Evolutionary conservation across 2,329 filamentous ascomycete species (phyloP), one percentile per base, ranked within the genome.

Genomic region (Exutisphaerella laricina): DNA sequence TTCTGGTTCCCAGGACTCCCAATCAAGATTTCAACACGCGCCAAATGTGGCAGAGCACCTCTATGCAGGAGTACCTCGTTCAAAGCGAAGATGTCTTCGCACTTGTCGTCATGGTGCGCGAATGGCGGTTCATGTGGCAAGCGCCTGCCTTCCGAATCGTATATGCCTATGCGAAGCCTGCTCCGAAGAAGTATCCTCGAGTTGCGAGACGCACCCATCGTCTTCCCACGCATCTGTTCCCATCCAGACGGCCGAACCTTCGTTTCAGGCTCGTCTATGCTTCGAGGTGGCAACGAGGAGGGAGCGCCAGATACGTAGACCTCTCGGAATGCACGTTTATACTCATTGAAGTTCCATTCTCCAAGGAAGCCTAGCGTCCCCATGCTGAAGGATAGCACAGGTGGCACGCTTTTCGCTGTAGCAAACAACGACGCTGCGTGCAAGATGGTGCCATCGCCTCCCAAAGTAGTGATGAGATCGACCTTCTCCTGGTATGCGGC

Each of bases 11-110:
- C 54, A 7, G 57, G 58, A 1, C 57, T 52, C 56, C 89, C 89
- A 46, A 97, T 84, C 58, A 82, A 92, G 31, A 98, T 86, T 59
- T 94, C 87, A 54, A 98, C 86, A 53, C 95, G 83, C 26, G 88
- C 87, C 4, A 98, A 77, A 64, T 97, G 90, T 0, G 92, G 88
- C 50, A 90, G 83, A 23, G 84, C 82, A 29, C 92, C 92, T 16
- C 92, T 82, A 65, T 98, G 92, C 25, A 98, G 83, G 1, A 94
- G 84, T 8, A 98, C 82, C 66, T 98, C 92, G 63, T 98, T 98
- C 70, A 97, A 86, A 38, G 92, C 92, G 56, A 80, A 79, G 2
- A 76, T 72, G 46, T 73, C 73, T 29, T 67, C 59, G 25, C 63
- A 56, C 26, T 64, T 50, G 40, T 51, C 55, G 49, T 54, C 50